Percentiles rank a stretch among this genome's conserved stretches.
phyloP scores from a whole-genome alignment of 1,139 yeast genomes.

The Meyerozyma athensensis region DNA sequence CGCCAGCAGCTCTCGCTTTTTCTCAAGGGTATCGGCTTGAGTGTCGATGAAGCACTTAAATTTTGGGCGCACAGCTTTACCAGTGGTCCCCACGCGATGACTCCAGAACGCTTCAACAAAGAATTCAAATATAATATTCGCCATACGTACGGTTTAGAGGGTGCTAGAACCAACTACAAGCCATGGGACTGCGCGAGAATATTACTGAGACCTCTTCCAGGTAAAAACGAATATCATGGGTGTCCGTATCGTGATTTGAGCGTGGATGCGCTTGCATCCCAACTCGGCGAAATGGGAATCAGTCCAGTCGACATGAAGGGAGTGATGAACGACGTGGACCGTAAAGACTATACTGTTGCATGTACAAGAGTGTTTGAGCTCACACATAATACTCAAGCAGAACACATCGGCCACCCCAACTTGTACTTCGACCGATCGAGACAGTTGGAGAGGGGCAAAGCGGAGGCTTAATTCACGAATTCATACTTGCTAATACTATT shows the following conservation, averaged over 20 bases:
- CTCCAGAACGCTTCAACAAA: constrained; percentile 74
- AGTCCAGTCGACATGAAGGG: constrained; percentile 59
- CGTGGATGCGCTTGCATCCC: constrained; percentile 52
- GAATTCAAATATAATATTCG: constrained; percentile 85
- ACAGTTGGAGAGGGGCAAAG: constrained; percentile 29
- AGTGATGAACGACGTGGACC: constrained; percentile 61
- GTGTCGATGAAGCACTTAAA: constrained; percentile 79
- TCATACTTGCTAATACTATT: background rate
- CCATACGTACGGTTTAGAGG: constrained; percentile 89
- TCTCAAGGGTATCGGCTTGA: constrained; percentile 83
- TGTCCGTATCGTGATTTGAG: constrained; percentile 85
- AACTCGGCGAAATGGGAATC: constrained; percentile 66
- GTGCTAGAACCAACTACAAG: constrained; percentile 76
- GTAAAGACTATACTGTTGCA: constrained; percentile 74
- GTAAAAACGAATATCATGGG: constrained; percentile 75
- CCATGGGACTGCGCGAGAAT: constrained; percentile 86
- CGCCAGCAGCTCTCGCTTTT: constrained; percentile 84
- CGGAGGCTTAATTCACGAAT: background rate
- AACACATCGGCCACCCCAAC: constrained; percentile 80
- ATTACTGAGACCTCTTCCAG: constrained; percentile 66
- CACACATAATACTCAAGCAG: constrained; percentile 57
- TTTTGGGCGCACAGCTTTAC: constrained; percentile 82
- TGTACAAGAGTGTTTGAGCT: constrained; percentile 87
- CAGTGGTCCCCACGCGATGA: constrained; percentile 41
- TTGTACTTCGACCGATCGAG: constrained; percentile 77